Base-by-base conservation (phyloP, 225 moss, liverwort and hornwort genomes). In the Asterella californica region DNA sequence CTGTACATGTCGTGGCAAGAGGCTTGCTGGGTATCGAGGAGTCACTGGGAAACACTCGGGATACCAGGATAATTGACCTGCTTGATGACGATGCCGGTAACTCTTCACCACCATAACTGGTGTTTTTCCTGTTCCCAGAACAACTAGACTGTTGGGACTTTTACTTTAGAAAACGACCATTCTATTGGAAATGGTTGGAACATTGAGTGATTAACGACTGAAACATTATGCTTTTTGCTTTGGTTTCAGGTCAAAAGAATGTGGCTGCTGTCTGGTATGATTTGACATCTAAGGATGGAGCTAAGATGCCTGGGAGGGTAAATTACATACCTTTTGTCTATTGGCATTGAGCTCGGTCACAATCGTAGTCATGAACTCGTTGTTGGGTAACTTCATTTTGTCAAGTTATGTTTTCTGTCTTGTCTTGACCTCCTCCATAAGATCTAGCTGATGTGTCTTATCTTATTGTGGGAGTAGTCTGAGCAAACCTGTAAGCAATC, bases 21-120 rank as follows among this genome's bases (percentile, higher is more conserved):
- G 94, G 96, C 80, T 85, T 96, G 66, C 87, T 96, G 81, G 96
- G 96, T 69, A 90, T 92, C 61, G 92, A 96, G 83, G 96, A 94
- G 81, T 90, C 94, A 71, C 90, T 96, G 79, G 96, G 96, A 75
- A 88, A 88, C 50, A 87, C 92, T 53, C 79, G 76, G 47, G 83
- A 76, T 72, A 86, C 90, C 22, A 90, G 88, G 78, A 87, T 96
- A 70, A 82, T 87, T 9, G 87, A 90, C 61, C 83, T 96, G 80
- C 79, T 94, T 49, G 89, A 90, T 80, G 94, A 91, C 87, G 59
- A 77, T 79, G 76, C 68, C 19, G 78, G 84, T 85, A 70, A 80
- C 65, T n/a, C 29, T 52, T 50, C 37, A 30, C 21, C 12, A 37
- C 46, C n/a, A 42, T 15, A n/a, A n/a, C 33, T 18, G 25, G 46